Evolutionary conservation across 2,329 filamentous ascomycete genomes (phyloP), one percentile per base, ranked within the genome.

Genomic region (Pseudohalonectria lignicola): DNA sequence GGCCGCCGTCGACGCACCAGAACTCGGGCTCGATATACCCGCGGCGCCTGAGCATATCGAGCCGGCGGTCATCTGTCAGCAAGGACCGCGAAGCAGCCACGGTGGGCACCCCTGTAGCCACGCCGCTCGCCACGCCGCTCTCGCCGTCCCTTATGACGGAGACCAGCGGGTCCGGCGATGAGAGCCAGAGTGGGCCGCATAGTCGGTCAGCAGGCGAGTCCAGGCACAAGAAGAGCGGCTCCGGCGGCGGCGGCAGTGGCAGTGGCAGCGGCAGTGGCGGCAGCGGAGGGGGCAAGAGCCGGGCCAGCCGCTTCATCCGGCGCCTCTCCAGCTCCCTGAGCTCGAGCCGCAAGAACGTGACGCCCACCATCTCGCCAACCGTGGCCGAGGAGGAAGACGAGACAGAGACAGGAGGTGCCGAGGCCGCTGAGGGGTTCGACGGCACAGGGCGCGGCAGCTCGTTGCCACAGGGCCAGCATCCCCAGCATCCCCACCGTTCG

Each of bases 1-100:
- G 65, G 31, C 67, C 63, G 5, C 64, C 64, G 49, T 69, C 66
- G 40, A 53, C 58, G 33, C 64, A 68, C 49, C 62, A 66, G 50
- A 58, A 55, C 43, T 73, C 42, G 60, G 75, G 31, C 6, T 26
- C 23, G 7, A 26, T 57, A 52, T 71, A 62, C 66, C 71, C 55
- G 51, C 75, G 56, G 49, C 85, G 65, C 56, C 68, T 64, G 62
- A 92, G 67, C 62, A 84, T 71, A 61, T 82, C 64, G 60, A 84
- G 65, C 53, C 69, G 60, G 35, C 66, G 56, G 45, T 76, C 74
- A 4, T 73, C 71, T 2, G 54, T 67, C 18, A 69, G 61, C 44
- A 70, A 71, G 12, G 57, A 59, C 37, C 48, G 55, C 10, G 54
- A 60, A 18, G 45, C 44, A 32, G 44, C 47, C 13, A 43, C 44